Percentiles rank a stretch among this genome's conserved stretches.
Conservation (phyloP, 306 rosid genomes). For the Rosa lucieae region DNA sequence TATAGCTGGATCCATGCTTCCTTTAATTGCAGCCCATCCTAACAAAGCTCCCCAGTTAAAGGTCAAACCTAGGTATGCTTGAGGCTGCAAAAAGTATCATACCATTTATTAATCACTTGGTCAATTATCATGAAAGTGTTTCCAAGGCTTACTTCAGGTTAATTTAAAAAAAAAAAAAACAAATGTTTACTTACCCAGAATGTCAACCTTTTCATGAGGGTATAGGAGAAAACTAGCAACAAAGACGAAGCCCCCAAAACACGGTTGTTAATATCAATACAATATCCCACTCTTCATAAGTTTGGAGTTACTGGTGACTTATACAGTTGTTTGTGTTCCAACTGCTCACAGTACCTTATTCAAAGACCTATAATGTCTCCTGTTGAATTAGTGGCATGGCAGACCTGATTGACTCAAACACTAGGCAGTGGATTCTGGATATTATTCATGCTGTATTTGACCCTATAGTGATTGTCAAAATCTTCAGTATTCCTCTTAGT, state of each 20-base stretch:
- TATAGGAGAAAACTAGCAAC: conserved; percentile 87
- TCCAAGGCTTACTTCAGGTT: conserved; percentile 9
- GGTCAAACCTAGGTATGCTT: conserved; percentile 84
- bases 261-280: conserved; percentile 47
- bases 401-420: no score
- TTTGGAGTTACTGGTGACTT: background rate
- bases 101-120: conserved; percentile 18
- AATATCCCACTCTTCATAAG: background rate
- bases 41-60: conserved; percentile 95
- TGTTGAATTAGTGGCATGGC: no score
- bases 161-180: no score
- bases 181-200: conserved; percentile 64
- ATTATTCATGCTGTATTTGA: no score
- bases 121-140: conserved; percentile 23
- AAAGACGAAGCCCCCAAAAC: conserved; percentile 86
- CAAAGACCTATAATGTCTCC: no score
- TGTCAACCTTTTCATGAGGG: conserved; percentile 93
- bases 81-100: conserved; percentile 60
- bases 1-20: conserved; percentile 70
- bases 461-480: no score
- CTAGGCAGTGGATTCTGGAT: no score
- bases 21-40: conserved; percentile 91
- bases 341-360: no score
- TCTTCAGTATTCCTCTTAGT: no score
- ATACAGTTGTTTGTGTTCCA: background rate